Conservation (phyloP, 2,329 filamentous ascomycete genomes). For the Paecilomyces fulvus region DNA sequence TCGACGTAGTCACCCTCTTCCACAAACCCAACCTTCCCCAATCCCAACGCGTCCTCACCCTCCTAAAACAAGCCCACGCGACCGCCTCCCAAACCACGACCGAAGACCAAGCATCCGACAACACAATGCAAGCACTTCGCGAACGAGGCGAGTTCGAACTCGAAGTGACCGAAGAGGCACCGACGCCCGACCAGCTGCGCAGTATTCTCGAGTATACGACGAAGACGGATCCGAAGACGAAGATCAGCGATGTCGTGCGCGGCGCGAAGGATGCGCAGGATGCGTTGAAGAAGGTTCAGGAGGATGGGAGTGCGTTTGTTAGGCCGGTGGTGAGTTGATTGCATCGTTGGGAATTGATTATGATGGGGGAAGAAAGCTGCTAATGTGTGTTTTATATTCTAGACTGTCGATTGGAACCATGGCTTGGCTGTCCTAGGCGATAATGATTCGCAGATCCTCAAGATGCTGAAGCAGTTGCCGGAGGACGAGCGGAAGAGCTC, state of each 20-base stretch:
- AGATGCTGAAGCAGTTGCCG: constrained; percentile 58
- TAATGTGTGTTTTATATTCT: not conserved
- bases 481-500: constrained; percentile 18
- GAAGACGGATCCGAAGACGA: constrained; percentile 61
- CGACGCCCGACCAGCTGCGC: constrained; percentile 73
- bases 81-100: constrained; percentile 60
- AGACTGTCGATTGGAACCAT: constrained; percentile 85
- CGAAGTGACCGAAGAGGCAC: constrained; percentile 69
- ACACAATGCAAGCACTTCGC: constrained; percentile 50
- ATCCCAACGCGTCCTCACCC: constrained; percentile 62
- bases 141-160: constrained; percentile 71
- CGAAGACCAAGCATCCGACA: constrained; percentile 64
- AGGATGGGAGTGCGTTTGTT: constrained; percentile 59
- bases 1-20: constrained; percentile 94
- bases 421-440: constrained; percentile 70
- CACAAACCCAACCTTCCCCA: constrained; percentile 69
- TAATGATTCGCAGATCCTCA: constrained; percentile 81
- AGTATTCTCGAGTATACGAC: constrained; percentile 72
- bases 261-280: constrained; percentile 68
- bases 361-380: too few relatives aligned
- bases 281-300: constrained; percentile 69
- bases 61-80: constrained; percentile 74
- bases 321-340: constrained; percentile 71
- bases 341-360: too few relatives aligned
- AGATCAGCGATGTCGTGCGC: constrained; percentile 59